Evolutionary conservation across 202 grass and related monocot species (phyloP).

Genomic region (Bolboschoenoplectus hybrid): DNA sequence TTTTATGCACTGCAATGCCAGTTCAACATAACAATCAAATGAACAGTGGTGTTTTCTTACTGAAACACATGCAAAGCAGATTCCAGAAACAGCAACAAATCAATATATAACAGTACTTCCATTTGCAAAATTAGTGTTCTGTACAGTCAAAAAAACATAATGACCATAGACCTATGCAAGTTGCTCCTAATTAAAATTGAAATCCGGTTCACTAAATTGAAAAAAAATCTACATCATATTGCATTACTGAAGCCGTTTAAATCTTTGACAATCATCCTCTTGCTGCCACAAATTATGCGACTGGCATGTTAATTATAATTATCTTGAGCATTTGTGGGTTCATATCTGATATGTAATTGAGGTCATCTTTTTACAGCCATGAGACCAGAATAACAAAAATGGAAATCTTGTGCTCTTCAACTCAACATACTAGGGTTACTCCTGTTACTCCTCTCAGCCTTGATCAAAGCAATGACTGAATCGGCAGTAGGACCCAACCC

Average conservation of each 20-base stretch:
- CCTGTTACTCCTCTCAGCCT: slow-evolving; percentile 74
- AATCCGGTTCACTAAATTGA: slow-evolving; percentile 12
- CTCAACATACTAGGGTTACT: slow-evolving; percentile 53
- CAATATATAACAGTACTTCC: slow-evolving; percentile 17
- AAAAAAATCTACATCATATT: not conserved
- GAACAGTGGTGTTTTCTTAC: not conserved
- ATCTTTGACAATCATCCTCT: not conserved
- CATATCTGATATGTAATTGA: not conserved
- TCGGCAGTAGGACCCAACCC: slow-evolving; percentile 80
- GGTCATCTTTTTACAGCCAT: not conserved
- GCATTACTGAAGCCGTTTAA: not conserved
- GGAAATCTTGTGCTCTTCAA: slow-evolving; percentile 37
- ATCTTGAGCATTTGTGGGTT: slow-evolving; percentile 7
- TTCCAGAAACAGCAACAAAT: not conserved
- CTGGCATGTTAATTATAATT: not conserved
- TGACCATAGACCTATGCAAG: not conserved
- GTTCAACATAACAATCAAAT: not conserved
- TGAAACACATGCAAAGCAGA: not conserved
- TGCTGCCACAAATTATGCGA: not conserved
- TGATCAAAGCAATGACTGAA: slow-evolving; percentile 88
- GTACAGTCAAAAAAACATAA: not conserved
- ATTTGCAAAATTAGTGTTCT: slow-evolving; percentile 11
- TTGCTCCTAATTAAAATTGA: slow-evolving; percentile 20
- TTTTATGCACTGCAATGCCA: not conserved
- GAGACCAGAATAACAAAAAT: not conserved